Evolutionary conservation across 2,329 filamentous ascomycete species (phyloP), one percentile per base, ranked within the genome.

Genomic region (Sarocladium strictum): DNA sequence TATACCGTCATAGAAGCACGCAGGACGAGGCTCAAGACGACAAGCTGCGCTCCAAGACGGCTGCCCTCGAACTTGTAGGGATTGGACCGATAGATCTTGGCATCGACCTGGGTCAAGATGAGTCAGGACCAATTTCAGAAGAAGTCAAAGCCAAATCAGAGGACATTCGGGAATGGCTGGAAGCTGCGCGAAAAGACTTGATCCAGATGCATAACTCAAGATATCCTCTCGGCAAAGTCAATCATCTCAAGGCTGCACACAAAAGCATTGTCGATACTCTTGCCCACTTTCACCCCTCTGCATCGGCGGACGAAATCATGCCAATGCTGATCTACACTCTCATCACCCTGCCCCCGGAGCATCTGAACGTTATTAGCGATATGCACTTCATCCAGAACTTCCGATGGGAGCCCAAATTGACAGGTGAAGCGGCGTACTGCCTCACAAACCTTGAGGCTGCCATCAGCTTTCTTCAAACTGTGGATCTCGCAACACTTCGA

Each of bases 281-380:
- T 50, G 78, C 82, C 3, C 77, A 83, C 61, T 85, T 86, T 57
- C 83, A 85, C 58, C 83, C 81, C 17, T 85, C 92, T 1, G 96
- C 94, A 1, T 97, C 94, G 1, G 94, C 94, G 2, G 94, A 99
- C 66, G 94, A 97, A 71, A 95, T 99, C 54, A 85, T 99, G 68
- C 94, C 94, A 1, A 96, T 96, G 69, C 79, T 99, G 58, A 99
- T 99, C 58, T 99, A 96, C 72, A 90, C 91, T 0, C 80, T 99
- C 57, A 95, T 99, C 66, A 97, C 91, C 2, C 86, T 92, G 43
- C 87, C 90, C 0, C 88, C 92, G 0, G 89, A 94, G 68, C 83
- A 86, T 32, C 85, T 97, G 49, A 89, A 92, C 67, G 87, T 92
- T 54, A 90, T 96, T 64, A 97, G 93, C 74, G 95, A 99, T 67